Evolutionary conservation across 2,329 filamentous ascomycete species (phyloP), one percentile per base, ranked within the genome.

Genomic region (Ploettnerulaceae sp.): DNA sequence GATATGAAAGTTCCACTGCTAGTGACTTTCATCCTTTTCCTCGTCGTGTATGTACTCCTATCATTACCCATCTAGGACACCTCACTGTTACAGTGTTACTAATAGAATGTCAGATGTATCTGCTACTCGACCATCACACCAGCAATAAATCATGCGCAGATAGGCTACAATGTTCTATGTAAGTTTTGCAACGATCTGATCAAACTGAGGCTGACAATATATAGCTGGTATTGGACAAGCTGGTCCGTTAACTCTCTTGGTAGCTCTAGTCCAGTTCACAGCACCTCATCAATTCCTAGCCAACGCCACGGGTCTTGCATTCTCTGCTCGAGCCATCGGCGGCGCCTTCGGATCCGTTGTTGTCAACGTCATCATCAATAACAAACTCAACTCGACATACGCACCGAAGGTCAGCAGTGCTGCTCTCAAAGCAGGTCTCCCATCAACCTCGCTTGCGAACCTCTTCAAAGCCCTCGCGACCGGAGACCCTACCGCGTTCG

Each of bases 261-360:
- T 72, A 1, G 73, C 73, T 11, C 66, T 70, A 39, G 66, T 77
- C 17, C 74, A 77, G 52, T 76, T 76, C 58, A 75, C 73, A 1
- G 70, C 73, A 0, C 73, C 74, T 2, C 74, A 77, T 52, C 68
- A 69, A 2, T 75, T 69, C 56, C 67, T 77, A 17, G 74, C 72
- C 1, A 76, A 73, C 0, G 73, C 74, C 1, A 76, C 74, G 0
- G 74, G 74, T 1, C 67, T 77, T 2, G 72, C 71, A 3, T 76
- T 76, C 57, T 75, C 73, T 1, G 72, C 72, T 7, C 67, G 74
- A 22, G 74, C 74, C 20, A 72, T 77, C n/a, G 74, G 74, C 15
- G 73, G 73, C 22, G 73, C 73, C 1, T 75, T 76, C 43, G 74
- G 73, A 0, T 74, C 71, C 1, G 73, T 73, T 0, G 72, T 75